phyloP scores from a whole-genome alignment of 176 grass and related monocot genomes.

The Calamus simplicifolius region DNA sequence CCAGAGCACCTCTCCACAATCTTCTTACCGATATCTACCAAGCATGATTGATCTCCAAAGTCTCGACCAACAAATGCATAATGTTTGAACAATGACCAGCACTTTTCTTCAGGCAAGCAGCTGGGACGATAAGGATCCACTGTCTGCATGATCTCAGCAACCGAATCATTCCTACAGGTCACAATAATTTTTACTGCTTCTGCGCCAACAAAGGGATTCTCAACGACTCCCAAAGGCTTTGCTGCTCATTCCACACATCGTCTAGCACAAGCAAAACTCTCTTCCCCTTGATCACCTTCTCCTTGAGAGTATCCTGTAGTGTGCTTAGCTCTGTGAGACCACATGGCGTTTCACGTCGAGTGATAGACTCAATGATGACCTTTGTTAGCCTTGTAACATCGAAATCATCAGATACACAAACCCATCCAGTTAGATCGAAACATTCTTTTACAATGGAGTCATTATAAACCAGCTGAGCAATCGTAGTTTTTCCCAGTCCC shows the following conservation, averaged over 20 bases:
- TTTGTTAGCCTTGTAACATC: slow-evolving; percentile 20
- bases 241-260: slow-evolving; percentile 27
- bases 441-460: slow-evolving; percentile 4
- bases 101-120: slow-evolving; percentile 10
- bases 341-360: neutral
- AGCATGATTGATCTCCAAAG: neutral
- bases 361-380: slow-evolving; percentile 15
- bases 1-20: slow-evolving; percentile 33
- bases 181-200: slow-evolving; percentile 19
- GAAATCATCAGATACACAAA: slow-evolving; percentile 34
- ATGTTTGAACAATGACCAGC: slow-evolving; percentile 20
- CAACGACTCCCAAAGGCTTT: slow-evolving; percentile 20
- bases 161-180: slow-evolving; percentile 29
- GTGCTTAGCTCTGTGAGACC: slow-evolving; percentile 2
- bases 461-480: slow-evolving; percentile 37
- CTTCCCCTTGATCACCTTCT: neutral
- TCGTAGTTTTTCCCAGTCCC: slow-evolving; percentile 43
- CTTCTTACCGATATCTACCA: slow-evolving; percentile 11
- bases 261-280: slow-evolving; percentile 37
- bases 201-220: neutral
- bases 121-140: neutral
- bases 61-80: slow-evolving; percentile 25
- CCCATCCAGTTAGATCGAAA: slow-evolving; percentile 26
- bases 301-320: neutral
- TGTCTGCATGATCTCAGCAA: slow-evolving; percentile 23